Conservation (phyloP, 257 asterid species). For the Primulina tabacum region DNA sequence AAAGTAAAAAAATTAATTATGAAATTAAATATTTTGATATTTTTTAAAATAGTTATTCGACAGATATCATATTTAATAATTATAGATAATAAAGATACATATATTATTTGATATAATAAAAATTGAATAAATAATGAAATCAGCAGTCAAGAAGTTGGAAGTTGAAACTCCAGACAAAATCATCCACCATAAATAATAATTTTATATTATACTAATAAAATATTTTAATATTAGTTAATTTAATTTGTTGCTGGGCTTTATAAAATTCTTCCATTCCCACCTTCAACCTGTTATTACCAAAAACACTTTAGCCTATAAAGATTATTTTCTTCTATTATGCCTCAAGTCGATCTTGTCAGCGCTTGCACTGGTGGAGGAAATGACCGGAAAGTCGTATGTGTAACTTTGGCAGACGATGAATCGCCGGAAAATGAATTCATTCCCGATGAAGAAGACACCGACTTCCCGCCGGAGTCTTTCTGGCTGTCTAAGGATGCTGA, state of each 20-base stretch:
- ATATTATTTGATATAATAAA: no score
- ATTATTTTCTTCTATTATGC: constrained; percentile 27
- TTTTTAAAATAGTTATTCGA: no score
- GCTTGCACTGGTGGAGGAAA: constrained; percentile 41
- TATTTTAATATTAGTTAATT: not conserved
- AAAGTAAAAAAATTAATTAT: no score
- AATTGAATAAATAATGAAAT: no score
- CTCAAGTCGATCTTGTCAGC: constrained; percentile 57
- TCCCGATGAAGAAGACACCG: constrained; percentile 22
- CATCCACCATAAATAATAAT: not conserved
- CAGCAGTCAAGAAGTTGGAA: not conserved
- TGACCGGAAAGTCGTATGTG: constrained; percentile 59
- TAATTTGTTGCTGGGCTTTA: not conserved
- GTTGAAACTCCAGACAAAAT: not conserved
- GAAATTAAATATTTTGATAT: no score
- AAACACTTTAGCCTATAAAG: constrained; percentile 19
- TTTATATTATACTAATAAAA: no score
- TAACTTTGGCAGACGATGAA: constrained; percentile 31
- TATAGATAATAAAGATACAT: no score
- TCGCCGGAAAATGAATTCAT: constrained; percentile 1
- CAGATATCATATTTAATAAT: no score
- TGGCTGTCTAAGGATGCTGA: constrained; percentile 68
- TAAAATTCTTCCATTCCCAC: constrained; percentile 14
- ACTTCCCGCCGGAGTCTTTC: constrained; percentile 60
- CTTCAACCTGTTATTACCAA: not conserved